phyloP scores from a whole-genome alignment of 768 basidiomycete species.

The Tremella mesenterica region DNA sequence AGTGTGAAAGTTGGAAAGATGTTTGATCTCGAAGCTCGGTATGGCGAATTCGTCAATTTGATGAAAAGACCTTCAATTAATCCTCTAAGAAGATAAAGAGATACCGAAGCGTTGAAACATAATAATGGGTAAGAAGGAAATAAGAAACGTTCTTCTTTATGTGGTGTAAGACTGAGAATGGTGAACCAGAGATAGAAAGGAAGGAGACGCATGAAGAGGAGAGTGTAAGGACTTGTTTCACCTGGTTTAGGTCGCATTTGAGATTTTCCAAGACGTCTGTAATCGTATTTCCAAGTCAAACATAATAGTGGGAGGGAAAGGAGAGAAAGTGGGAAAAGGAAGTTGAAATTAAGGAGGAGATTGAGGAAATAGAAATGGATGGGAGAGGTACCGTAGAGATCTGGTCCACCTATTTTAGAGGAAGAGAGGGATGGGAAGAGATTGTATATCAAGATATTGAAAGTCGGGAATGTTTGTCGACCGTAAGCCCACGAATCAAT shows the following conservation, averaged over 20 bases:
- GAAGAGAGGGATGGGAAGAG: conserved; percentile 44
- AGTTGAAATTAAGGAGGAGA: conserved; percentile 88
- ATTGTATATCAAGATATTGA: conserved; percentile 92
- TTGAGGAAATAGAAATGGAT: conserved; percentile 80
- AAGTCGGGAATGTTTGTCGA: conserved; percentile 66
- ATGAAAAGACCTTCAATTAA: conserved; percentile 75
- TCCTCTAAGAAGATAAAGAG: conserved; percentile 72
- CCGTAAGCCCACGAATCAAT: conserved; percentile 85
- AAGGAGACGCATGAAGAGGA: conserved; percentile 67
- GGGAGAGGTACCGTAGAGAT: conserved; percentile 85
- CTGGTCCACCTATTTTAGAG: conserved; percentile 74
- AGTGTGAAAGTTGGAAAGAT: conserved; percentile 71
- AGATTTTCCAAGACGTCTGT: conserved; percentile 59
- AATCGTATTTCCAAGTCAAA: conserved; percentile 66
- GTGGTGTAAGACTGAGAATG: conserved; percentile 70
- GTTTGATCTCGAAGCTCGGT: conserved; percentile 66
- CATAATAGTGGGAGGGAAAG: conserved; percentile 67
- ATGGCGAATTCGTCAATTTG: conserved; percentile 69
- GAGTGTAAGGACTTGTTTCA: conserved; percentile 60
- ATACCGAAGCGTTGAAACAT: conserved; percentile 89
- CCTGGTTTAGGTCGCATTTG: conserved; percentile 47
- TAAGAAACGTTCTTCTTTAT: conserved; percentile 99
- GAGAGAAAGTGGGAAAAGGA: conserved; percentile 70
- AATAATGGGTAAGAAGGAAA: conserved; percentile 85
- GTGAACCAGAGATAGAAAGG: conserved; percentile 86